A percentile compares a stretch with the other conserved stretches of the same genome.
phyloP scores from a whole-genome alignment of 2,329 filamentous ascomycete genomes.

The Grosmannia huntii region DNA sequence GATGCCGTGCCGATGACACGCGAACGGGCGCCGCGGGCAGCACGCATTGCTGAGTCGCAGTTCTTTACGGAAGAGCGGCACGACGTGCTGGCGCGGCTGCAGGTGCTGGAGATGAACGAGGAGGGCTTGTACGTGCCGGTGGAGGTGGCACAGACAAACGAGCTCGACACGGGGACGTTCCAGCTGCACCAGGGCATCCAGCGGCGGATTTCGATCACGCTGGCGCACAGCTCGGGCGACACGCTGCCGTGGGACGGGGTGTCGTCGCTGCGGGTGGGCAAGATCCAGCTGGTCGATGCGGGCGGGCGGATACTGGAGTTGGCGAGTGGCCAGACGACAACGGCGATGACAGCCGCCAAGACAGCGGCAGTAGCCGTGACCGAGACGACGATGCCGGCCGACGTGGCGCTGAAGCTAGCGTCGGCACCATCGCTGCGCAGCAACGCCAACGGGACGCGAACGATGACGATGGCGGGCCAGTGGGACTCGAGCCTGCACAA shows the following conservation, averaged over 20 bases:
- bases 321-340: not conserved
- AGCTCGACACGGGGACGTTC: constrained; percentile 78
- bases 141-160: constrained; percentile 77
- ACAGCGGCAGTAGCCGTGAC: not conserved
- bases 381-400: constrained; percentile 51
- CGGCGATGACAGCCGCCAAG: not conserved
- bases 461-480: constrained; percentile 75
- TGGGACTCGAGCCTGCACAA: constrained; percentile 94
- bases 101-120: constrained; percentile 86
- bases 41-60: constrained; percentile 77
- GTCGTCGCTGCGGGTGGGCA: constrained; percentile 61
- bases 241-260: constrained; percentile 81
- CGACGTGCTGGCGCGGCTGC: constrained; percentile 76
- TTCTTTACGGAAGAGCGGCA: constrained; percentile 91
- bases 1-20: constrained; percentile 55
- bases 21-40: constrained; percentile 35
- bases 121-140: constrained; percentile 83
- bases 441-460: constrained; percentile 81
- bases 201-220: constrained; percentile 69
- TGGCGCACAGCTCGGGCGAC: constrained; percentile 87
- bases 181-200: constrained; percentile 94
- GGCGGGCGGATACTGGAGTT: constrained; percentile 48
- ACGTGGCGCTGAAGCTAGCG: constrained; percentile 66
- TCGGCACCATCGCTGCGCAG: constrained; percentile 67
- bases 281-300: constrained; percentile 71